Conservation (phyloP, 805 yeast genomes). For the Spathaspora arborariae region DNA sequence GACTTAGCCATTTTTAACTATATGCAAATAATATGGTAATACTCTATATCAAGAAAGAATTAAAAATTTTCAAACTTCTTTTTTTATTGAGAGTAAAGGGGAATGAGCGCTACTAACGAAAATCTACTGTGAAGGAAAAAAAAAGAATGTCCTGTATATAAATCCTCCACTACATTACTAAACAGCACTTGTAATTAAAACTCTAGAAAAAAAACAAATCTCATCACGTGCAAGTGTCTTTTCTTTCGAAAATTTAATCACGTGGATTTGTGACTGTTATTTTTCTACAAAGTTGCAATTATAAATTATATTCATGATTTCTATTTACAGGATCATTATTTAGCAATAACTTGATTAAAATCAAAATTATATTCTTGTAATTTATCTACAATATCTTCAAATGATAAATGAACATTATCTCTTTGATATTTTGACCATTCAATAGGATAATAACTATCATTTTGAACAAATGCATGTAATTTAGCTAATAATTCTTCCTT, state of each 20-base stretch:
- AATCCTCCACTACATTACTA: background rate
- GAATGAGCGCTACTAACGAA: background rate
- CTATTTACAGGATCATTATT: constrained; percentile 5
- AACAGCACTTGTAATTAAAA: background rate
- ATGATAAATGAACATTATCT: constrained; percentile 40
- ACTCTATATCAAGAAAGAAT: background rate
- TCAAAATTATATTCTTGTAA: constrained; percentile 45
- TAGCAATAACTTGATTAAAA: constrained; percentile 23
- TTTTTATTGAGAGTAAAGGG: constrained; percentile 3
- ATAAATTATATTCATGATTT: background rate
- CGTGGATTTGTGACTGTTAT: constrained; percentile 3
- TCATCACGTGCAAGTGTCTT: background rate
- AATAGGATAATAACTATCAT: constrained; percentile 39
- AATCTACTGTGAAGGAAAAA: background rate
- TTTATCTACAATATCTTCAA: constrained; percentile 46
- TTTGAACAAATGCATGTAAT: constrained; percentile 49
- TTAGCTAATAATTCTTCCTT: constrained; percentile 56
- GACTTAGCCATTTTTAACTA: constrained; percentile 55
- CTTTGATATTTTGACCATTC: constrained; percentile 46
- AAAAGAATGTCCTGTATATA: background rate
- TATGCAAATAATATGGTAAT: constrained; percentile 5
- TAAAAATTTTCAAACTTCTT: constrained; percentile 7
- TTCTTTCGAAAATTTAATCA: background rate
- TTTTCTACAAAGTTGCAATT: background rate
- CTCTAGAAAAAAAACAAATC: background rate